Conservation (phyloP, 306 rosid species). For the Citrullus colocynthis region DNA sequence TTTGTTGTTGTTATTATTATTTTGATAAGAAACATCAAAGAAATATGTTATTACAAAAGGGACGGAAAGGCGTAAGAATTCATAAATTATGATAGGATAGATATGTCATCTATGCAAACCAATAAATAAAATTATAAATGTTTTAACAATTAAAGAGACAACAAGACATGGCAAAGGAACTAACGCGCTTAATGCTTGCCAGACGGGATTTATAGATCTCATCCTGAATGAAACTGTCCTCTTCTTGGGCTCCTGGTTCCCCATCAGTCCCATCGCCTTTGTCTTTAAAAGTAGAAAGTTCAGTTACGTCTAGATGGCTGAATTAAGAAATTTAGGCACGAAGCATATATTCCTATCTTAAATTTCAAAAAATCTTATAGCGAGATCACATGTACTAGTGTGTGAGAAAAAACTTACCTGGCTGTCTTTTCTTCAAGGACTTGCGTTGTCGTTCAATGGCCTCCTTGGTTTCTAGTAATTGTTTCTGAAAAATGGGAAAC, state of each 20-base stretch:
- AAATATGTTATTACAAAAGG: no score
- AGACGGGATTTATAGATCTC: conserved; percentile 87
- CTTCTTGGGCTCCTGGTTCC: conserved; percentile 65
- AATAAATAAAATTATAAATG: background rate
- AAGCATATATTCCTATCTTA: background rate
- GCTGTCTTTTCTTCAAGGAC: conserved; percentile 72
- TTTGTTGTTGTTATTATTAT: no score
- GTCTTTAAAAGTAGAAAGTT: conserved; percentile 28
- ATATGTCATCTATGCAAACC: background rate
- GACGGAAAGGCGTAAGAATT: background rate
- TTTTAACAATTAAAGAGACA: conserved; percentile 3
- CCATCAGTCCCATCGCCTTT: conserved; percentile 64
- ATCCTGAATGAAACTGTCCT: conserved; percentile 67
- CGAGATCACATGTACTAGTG: background rate
- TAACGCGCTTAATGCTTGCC: conserved; percentile 89
- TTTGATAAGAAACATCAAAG: no score
- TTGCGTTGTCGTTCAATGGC: conserved; percentile 90
- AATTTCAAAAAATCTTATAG: background rate
- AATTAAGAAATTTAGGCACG: background rate
- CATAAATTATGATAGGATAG: background rate
- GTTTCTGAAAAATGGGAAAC: conserved; percentile 34
- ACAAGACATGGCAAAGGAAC: conserved; percentile 9
- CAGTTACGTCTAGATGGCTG: conserved; percentile 9
- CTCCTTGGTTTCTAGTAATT: conserved; percentile 79
- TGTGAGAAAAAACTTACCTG: conserved; percentile 31